Conservation (phyloP, 2,329 filamentous ascomycete genomes). For the Coniochaeta pulveracea region DNA sequence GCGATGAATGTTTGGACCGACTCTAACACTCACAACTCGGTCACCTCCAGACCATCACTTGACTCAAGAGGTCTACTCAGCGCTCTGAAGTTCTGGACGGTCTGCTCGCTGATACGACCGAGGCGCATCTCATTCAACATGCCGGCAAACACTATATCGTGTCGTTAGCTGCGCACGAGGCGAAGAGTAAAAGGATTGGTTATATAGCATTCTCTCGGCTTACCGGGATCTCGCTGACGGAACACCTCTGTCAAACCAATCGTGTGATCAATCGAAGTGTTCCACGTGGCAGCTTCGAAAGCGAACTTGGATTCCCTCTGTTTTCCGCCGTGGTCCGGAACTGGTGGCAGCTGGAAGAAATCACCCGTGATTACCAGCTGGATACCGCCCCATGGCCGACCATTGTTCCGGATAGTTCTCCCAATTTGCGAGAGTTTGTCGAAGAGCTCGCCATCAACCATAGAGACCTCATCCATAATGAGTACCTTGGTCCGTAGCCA, state of each 20-base stretch:
- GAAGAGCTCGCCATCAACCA: constrained; percentile 95
- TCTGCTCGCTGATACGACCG: constrained; percentile 66
- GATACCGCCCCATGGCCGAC: constrained; percentile 87
- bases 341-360: constrained; percentile 93
- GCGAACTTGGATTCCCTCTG: constrained; percentile 67
- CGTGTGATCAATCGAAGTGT: constrained; percentile 84
- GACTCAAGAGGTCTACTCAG: constrained; percentile 62
- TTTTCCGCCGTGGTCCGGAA: constrained; percentile 66
- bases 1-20: constrained; percentile 12
- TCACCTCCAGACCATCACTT: constrained; percentile 67
- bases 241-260: constrained; percentile 94
- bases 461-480: constrained; percentile 91
- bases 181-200: not conserved
- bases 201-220: constrained; percentile 11
- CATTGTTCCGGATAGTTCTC: constrained; percentile 77
- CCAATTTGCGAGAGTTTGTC: constrained; percentile 91
- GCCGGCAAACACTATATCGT: constrained; percentile 58
- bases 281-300: constrained; percentile 88
- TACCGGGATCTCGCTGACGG: constrained; percentile 75
- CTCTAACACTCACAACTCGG: constrained; percentile 63
- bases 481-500: constrained; percentile 85
- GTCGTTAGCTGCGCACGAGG: constrained; percentile 7
- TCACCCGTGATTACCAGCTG: constrained; percentile 93
- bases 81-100: constrained; percentile 63
- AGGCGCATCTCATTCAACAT: constrained; percentile 99